These are phyloP conservation scores for Brettanomyces sp. DNA, from an alignment of 805 yeast genomes.

Conservation along the genomic window DNA sequence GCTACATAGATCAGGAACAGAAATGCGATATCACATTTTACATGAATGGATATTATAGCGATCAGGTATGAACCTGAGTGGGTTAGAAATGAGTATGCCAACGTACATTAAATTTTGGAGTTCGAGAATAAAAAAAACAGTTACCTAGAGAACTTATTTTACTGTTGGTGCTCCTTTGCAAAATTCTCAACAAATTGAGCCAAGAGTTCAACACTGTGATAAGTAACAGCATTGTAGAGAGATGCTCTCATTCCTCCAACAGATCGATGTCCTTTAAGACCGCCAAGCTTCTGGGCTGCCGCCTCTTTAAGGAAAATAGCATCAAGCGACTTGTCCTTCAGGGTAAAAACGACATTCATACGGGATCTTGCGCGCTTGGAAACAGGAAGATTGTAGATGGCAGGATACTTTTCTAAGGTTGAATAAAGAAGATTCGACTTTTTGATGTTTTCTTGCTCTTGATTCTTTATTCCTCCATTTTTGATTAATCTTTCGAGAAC, in stretches of 20 bases:
- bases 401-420: conserved; percentile 58
- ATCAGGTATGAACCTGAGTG: neutral
- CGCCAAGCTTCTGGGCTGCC: conserved; percentile 47
- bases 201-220: conserved; percentile 48
- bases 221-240: conserved; percentile 75
- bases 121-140: neutral
- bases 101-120: neutral
- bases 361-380: conserved; percentile 57
- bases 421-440: conserved; percentile 61
- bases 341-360: conserved; percentile 90
- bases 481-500: conserved; percentile 56
- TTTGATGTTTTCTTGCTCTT: conserved; percentile 43
- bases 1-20: conserved; percentile 54
- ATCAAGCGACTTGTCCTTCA: conserved; percentile 51
- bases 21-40: conserved; percentile 59
- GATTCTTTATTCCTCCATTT: conserved; percentile 64
- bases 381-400: conserved; percentile 60
- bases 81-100: neutral
- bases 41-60: conserved; percentile 22
- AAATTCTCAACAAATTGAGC: conserved; percentile 51
- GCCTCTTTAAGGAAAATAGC: conserved; percentile 65
- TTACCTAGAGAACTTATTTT: neutral
- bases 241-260: conserved; percentile 97
- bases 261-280: conserved; percentile 91
- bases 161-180: conserved; percentile 31